Evolutionary conservation across 208 protist genomes (phyloP).

Genomic region (Sergeia podlipaevii): DNA sequence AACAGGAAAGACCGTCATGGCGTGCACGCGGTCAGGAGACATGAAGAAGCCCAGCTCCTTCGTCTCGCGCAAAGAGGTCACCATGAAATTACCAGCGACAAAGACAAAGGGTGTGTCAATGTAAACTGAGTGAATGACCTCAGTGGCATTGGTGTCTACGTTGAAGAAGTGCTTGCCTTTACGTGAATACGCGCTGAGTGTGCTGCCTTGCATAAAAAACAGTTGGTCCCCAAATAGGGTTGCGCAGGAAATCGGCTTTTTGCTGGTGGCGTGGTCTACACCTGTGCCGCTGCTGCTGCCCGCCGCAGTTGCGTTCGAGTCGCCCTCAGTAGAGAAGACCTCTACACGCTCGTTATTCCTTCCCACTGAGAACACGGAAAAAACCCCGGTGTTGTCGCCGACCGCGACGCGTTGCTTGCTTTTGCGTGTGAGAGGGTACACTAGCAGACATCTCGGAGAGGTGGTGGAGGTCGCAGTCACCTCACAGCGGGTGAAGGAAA

Average conservation of each 20-base stretch:
- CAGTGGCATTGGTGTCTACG: slow-evolving; percentile 82
- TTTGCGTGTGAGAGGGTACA: slow-evolving; percentile 73
- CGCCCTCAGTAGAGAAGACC: slow-evolving; percentile 37
- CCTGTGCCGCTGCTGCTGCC: not conserved
- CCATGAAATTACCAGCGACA: slow-evolving; percentile 78
- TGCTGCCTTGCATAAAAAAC: slow-evolving; percentile 71
- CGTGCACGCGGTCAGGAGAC: slow-evolving; percentile 80
- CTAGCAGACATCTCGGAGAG: slow-evolving; percentile 52
- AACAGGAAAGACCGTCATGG: slow-evolving; percentile 41
- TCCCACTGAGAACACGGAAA: slow-evolving; percentile 55
- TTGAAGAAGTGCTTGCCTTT: slow-evolving; percentile 85
- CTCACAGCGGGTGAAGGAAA: slow-evolving; percentile 29
- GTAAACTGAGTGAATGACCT: slow-evolving; percentile 54
- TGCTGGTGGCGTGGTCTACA: slow-evolving; percentile 4
- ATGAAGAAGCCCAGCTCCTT: slow-evolving; percentile 87
- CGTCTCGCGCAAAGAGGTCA: slow-evolving; percentile 67
- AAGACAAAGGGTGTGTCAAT: slow-evolving; percentile 84
- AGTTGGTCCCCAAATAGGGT: slow-evolving; percentile 76
- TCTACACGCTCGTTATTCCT: slow-evolving; percentile 38
- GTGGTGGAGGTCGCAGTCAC: slow-evolving; percentile 32
- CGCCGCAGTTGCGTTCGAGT: too few species aligned
- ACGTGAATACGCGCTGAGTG: slow-evolving; percentile 70
- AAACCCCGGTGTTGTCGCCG: slow-evolving; percentile 55
- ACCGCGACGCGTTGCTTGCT: slow-evolving; percentile 70
- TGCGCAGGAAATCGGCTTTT: slow-evolving; percentile 46